Percentiles rank a stretch among this genome's conserved stretches.
Conservation (phyloP, 202 grass and related monocot genomes). For the Panicum virgatum region DNA sequence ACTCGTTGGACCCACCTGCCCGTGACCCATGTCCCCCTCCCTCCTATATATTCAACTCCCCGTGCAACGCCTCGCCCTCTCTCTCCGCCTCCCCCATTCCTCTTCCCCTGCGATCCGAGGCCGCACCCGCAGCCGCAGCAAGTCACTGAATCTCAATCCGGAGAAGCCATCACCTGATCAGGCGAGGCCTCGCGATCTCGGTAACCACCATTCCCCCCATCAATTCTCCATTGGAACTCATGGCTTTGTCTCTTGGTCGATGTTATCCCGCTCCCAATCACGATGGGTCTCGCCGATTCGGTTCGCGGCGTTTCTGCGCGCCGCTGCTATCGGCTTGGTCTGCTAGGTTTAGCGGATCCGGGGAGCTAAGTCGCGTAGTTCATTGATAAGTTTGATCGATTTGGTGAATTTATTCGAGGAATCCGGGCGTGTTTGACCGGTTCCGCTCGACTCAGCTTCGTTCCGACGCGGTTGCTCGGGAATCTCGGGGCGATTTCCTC, state of each 20-base stretch:
- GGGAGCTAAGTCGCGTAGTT: neutral
- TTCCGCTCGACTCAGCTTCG: conserved; percentile 21
- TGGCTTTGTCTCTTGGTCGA: neutral
- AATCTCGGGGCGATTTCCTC: neutral
- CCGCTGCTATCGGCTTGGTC: neutral
- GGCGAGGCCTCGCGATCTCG: conserved; percentile 20
- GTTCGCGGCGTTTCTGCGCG: neutral
- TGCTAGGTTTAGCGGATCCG: neutral
- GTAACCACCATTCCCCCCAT: conserved; percentile 22
- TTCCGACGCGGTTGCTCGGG: conserved; percentile 29
- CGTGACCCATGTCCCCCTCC: neutral
- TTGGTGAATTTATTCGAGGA: conserved; percentile 18
- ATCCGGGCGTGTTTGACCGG: conserved; percentile 17
- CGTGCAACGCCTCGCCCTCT: neutral
- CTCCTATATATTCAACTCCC: neutral
- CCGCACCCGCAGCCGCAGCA: conserved; percentile 29
- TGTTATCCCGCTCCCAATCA: neutral
- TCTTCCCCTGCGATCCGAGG: conserved; percentile 30
- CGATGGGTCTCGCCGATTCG: neutral
- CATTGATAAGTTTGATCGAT: neutral
- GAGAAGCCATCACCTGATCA: conserved; percentile 5
- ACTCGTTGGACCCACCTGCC: conserved; percentile 22
- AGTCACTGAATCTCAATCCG: too few species aligned
- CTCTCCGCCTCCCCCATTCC: conserved; percentile 24
- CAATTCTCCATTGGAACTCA: neutral